Evolutionary conservation across 441 rosid species (phyloP).

Genomic region (Sinapis alba): DNA sequence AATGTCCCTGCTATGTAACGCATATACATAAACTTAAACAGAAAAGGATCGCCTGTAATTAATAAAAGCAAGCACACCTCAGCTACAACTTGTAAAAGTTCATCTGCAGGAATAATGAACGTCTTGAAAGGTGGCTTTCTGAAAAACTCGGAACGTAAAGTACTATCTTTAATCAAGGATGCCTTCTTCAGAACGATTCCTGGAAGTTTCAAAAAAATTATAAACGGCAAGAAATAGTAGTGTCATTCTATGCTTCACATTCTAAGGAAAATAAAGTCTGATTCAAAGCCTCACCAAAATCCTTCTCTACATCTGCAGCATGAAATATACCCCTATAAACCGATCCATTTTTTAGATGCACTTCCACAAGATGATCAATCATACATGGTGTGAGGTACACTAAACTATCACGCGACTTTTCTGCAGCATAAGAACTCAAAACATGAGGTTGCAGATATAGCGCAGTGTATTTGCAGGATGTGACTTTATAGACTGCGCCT

Average conservation of each 20-base stretch:
- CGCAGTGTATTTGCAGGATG: background rate
- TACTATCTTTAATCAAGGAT: slow-evolving; percentile 70
- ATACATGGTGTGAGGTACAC: slow-evolving; percentile 67
- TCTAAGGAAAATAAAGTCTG: slow-evolving; percentile 3
- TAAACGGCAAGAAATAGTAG: slow-evolving; percentile 17
- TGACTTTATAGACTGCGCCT: background rate
- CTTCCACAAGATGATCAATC: slow-evolving; percentile 87
- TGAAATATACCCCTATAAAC: slow-evolving; percentile 81
- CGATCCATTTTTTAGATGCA: slow-evolving; percentile 86
- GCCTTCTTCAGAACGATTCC: slow-evolving; percentile 93
- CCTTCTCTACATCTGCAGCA: slow-evolving; percentile 75
- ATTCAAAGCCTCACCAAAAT: slow-evolving; percentile 63
- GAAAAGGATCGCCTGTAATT: slow-evolving; percentile 2
- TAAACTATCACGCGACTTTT: slow-evolving; percentile 64
- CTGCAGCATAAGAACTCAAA: slow-evolving; percentile 38
- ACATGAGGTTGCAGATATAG: slow-evolving; percentile 2
- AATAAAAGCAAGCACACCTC: slow-evolving; percentile 55
- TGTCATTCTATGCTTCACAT: slow-evolving; percentile 16
- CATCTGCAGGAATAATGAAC: slow-evolving; percentile 76
- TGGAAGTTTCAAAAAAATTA: slow-evolving; percentile 43
- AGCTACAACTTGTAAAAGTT: slow-evolving; percentile 90
- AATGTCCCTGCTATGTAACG: slow-evolving; percentile 19
- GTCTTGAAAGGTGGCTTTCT: slow-evolving; percentile 77
- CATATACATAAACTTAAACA: slow-evolving; percentile 3
- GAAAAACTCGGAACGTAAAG: slow-evolving; percentile 52